Evolutionary conservation across 305 asterid genomes (phyloP).

Genomic region (Solanum chacoense): DNA sequence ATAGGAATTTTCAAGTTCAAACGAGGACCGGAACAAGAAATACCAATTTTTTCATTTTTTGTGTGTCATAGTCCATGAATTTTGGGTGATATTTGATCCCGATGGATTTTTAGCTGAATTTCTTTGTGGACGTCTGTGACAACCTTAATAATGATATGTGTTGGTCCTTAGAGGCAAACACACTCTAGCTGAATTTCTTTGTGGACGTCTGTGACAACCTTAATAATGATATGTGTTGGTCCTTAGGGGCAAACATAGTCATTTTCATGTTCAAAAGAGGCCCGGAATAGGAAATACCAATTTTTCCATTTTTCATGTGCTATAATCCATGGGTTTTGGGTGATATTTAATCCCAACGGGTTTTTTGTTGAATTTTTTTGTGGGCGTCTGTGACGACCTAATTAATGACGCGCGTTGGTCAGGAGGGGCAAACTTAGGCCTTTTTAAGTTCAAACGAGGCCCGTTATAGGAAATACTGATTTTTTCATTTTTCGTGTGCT

Average conservation of each 20-base stretch:
- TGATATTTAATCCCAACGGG: too few relatives aligned
- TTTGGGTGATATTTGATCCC: not conserved
- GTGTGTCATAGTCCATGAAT: not conserved
- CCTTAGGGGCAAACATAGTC: not conserved
- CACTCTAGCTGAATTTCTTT: not conserved
- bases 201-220: too few relatives aligned
- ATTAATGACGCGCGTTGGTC: not conserved
- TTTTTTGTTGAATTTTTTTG: not conserved
- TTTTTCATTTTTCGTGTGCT: not conserved
- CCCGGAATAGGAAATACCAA: too few relatives aligned
- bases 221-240: not conserved
- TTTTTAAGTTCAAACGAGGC: not conserved
- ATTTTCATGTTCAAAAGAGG: not conserved
- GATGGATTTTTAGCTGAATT: not conserved
- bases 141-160: too few relatives aligned
- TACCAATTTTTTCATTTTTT: too few relatives aligned
- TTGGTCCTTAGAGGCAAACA: too few relatives aligned
- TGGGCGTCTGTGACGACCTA: not conserved
- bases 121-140: too few relatives aligned
- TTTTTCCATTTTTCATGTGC: not conserved
- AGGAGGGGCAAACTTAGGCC: not conserved
- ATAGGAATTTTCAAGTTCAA: not conserved
- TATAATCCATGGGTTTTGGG: too few relatives aligned
- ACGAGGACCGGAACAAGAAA: not conserved
- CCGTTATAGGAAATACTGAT: not conserved